phyloP scores from a whole-genome alignment of 768 basidiomycete species.

The Holtermanniella nyarrowii region DNA sequence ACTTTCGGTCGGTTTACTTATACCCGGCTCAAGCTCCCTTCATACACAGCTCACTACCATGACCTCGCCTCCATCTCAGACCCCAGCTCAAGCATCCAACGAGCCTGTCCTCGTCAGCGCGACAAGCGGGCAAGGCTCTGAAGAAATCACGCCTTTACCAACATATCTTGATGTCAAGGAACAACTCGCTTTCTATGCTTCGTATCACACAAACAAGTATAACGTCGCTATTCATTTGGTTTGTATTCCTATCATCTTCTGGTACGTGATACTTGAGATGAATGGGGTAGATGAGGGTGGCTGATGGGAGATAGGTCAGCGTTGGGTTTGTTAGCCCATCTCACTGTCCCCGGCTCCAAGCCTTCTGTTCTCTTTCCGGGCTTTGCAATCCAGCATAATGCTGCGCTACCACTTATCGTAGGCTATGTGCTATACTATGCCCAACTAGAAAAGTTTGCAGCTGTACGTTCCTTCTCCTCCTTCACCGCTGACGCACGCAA shows the following conservation, averaged over 20 bases:
- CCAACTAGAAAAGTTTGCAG: conserved; percentile 55
- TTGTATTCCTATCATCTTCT: conserved; percentile 73
- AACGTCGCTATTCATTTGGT: conserved; percentile 79
- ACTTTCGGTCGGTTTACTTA: too few species aligned
- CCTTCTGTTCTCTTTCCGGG: conserved; percentile 9
- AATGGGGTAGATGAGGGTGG: background rate
- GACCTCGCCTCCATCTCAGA: too few species aligned
- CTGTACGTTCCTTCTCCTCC: conserved; percentile 31
- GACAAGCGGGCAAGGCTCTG: background rate
- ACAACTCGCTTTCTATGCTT: conserved; percentile 84
- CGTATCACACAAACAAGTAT: conserved; percentile 73
- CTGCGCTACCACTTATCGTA: conserved; percentile 51
- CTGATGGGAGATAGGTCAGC: conserved; percentile 11
- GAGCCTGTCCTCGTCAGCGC: too few species aligned
- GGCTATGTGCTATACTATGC: conserved; percentile 67
- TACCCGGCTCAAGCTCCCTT: too few species aligned
- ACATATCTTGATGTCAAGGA: background rate
- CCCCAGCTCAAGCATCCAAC: too few species aligned
- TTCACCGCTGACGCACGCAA: conserved; percentile 2
- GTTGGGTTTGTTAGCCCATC: conserved; percentile 17
- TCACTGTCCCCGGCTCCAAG: conserved; percentile 11
- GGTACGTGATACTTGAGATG: conserved; percentile 45
- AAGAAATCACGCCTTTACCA: background rate
- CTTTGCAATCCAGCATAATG: conserved; percentile 61
- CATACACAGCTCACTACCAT: too few species aligned